Percentiles rank a stretch among this genome's conserved stretches.
These are phyloP conservation scores for Aspergillus campestris DNA, from an alignment of 495 filamentous ascomycete species.

Conservation along the genomic window DNA sequence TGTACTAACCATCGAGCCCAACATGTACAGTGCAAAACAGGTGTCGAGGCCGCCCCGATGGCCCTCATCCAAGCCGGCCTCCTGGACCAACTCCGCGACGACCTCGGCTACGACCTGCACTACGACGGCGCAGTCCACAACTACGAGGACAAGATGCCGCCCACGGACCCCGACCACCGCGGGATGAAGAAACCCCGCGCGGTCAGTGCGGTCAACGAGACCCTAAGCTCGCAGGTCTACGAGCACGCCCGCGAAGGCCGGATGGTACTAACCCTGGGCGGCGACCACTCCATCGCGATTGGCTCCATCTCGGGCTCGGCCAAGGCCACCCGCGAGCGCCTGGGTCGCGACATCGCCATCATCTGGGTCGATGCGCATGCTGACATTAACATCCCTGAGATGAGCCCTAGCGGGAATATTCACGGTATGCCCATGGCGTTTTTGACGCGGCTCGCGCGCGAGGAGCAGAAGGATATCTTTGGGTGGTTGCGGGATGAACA, in stretches of 20 bases:
- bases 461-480: slow-evolving; percentile 65
- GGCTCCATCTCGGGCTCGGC: slow-evolving; percentile 80
- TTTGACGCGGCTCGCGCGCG: slow-evolving; percentile 71
- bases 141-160: slow-evolving; percentile 70
- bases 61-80: slow-evolving; percentile 87
- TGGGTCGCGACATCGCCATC: slow-evolving; percentile 76
- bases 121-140: slow-evolving; percentile 77
- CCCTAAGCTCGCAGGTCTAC: slow-evolving; percentile 79
- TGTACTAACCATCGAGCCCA: neutral
- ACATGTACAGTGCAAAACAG: slow-evolving; percentile 64
- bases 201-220: slow-evolving; percentile 78
- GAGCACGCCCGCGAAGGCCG: slow-evolving; percentile 75
- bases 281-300: slow-evolving; percentile 95
- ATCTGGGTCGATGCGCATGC: slow-evolving; percentile 99
- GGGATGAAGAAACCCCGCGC: slow-evolving; percentile 89
- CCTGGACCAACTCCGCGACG: slow-evolving; percentile 70
- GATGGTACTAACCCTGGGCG: slow-evolving; percentile 86
- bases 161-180: slow-evolving; percentile 58
- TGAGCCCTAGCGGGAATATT: slow-evolving; percentile 82
- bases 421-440: slow-evolving; percentile 98
- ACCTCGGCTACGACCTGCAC: slow-evolving; percentile 80
- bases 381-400: slow-evolving; percentile 95
- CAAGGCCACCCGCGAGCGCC: slow-evolving; percentile 73
- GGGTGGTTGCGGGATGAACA: slow-evolving; percentile 73
- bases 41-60: slow-evolving; percentile 86